These are phyloP conservation scores for Cerrena zonata DNA, from an alignment of 1,284 basidiomycete genomes.

Conservation along the genomic window DNA sequence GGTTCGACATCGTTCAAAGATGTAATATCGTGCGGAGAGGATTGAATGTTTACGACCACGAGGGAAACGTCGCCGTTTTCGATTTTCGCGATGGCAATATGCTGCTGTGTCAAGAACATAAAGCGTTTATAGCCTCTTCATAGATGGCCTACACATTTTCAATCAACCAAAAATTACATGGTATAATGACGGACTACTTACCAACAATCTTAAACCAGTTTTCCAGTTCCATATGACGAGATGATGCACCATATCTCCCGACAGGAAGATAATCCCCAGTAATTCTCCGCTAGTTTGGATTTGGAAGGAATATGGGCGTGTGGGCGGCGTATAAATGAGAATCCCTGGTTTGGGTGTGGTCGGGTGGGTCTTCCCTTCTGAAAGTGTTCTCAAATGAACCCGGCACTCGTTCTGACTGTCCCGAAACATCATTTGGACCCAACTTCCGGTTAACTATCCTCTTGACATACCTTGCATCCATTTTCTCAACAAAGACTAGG, in stretches of 20 bases:
- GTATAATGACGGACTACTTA: conserved; percentile 26
- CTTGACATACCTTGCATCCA: too few species aligned
- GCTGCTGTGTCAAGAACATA: conserved; percentile 39
- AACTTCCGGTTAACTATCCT: too few species aligned
- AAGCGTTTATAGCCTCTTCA: conserved; percentile 29
- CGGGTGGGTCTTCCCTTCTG: conserved; percentile 43
- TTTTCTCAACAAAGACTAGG: conserved; percentile 47
- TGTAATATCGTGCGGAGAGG: conserved; percentile 19
- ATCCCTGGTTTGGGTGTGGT: conserved; percentile 31
- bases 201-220: conserved; percentile 39
- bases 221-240: conserved; percentile 63
- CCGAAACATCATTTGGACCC: too few species aligned
- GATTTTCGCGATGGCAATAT: conserved; percentile 32
- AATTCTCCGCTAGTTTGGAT: conserved; percentile 46
- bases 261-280: conserved; percentile 42
- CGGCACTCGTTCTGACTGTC: background rate
- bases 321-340: conserved; percentile 25
- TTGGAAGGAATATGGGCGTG: conserved; percentile 28
- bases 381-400: conserved; percentile 35
- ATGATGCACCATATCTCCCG: conserved; percentile 32
- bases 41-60: conserved; percentile 28
- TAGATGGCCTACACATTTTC: conserved; percentile 5
- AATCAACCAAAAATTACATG: background rate
- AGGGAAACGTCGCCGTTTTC: conserved; percentile 6
- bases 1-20: conserved; percentile 27